Percentiles rank a stretch among this genome's conserved stretches.
Evolutionary conservation across 2,329 filamentous ascomycete genomes (phyloP).

Genomic region (Daldinia sp.): DNA sequence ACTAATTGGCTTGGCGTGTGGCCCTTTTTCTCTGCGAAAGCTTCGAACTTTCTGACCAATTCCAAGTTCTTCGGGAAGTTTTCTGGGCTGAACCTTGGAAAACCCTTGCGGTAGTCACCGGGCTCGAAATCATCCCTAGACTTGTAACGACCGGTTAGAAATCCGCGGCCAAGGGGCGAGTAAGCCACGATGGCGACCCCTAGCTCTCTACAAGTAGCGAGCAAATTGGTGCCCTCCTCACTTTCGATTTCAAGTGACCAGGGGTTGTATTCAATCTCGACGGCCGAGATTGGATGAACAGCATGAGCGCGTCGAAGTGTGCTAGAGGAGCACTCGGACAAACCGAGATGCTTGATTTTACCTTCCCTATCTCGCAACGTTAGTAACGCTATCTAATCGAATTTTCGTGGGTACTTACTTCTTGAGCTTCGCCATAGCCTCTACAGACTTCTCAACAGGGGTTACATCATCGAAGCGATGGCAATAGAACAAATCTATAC

Average conservation of each 20-base stretch:
- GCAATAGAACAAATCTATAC: conserved; percentile 63
- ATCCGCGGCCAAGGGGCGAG: conserved; percentile 63
- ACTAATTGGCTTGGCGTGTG: conserved; percentile 60
- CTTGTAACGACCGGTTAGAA: conserved; percentile 58
- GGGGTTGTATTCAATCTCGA: conserved; percentile 61
- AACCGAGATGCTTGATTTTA: conserved; percentile 61
- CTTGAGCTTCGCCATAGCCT: conserved; percentile 57
- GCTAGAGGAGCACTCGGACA: conserved; percentile 56
- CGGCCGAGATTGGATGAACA: conserved; percentile 57
- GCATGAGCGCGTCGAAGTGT: conserved; percentile 58
- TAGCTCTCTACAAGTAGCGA: conserved; percentile 61
- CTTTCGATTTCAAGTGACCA: conserved; percentile 66
- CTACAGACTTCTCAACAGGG: conserved; percentile 57
- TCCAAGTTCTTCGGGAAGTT: conserved; percentile 60
- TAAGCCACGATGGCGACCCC: conserved; percentile 63
- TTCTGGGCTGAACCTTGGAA: conserved; percentile 55
- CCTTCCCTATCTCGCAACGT: conserved; percentile 49
- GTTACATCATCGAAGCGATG: conserved; percentile 57
- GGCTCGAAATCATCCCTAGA: conserved; percentile 53
- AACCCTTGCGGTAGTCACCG: conserved; percentile 50
- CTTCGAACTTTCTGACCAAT: conserved; percentile 41
- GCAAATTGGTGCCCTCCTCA: conserved; percentile 54
- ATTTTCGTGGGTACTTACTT: conserved; percentile 38
- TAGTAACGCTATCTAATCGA: not conserved
- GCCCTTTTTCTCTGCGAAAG: conserved; percentile 45